Evolutionary conservation across 768 basidiomycete species (phyloP), one percentile per base, ranked within the genome.

Genomic region (Terana coerulea): DNA sequence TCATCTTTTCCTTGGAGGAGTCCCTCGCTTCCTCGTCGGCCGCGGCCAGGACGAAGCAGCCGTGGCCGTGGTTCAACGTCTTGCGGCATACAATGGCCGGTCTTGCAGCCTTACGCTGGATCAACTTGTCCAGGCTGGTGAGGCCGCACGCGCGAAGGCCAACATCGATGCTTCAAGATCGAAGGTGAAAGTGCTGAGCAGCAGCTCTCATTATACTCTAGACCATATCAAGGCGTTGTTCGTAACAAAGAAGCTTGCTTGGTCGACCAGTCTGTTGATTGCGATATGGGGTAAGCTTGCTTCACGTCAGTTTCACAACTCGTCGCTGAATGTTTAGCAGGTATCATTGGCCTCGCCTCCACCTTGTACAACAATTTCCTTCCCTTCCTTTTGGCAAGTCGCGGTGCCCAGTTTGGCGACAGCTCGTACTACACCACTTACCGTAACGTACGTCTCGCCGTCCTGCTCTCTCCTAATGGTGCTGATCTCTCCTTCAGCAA

Each of bases 241-340:
- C 64, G 74, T 76, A 19, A 84, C 83, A 3, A 70, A 67, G 17
- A 80, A 79, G 61, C 67, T 88, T 64, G 86, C 83, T 4, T 81
- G 74, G 69, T 84, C 83, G 1, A 88, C 86, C 3, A 77, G 70
- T 28, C 59, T 89, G 42, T 64, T 87, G 30, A 80, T 85, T 24
- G 46, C 51, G 5, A 54, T 77, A 2, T 65, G 70, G 76, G 60
- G 69, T 84, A 42, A 71, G 76, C 47, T n/a, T 19, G 14, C 3
- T 40, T 1, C 24, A 9, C 15, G 11, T 5, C 30, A 0, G 12
- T 15, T 33, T 9, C 2, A 35, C 3, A 28, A 15, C 9, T 7
- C 35, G 35, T 45, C 50, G 41, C 44, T 37, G 14, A 34, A 12
- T 19, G 2, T 29, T 9, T 12, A 15, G 41, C 21, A 67, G 66